Base-by-base conservation (phyloP, 352 stramenopile species). In the Thalassiosira hispida region DNA sequence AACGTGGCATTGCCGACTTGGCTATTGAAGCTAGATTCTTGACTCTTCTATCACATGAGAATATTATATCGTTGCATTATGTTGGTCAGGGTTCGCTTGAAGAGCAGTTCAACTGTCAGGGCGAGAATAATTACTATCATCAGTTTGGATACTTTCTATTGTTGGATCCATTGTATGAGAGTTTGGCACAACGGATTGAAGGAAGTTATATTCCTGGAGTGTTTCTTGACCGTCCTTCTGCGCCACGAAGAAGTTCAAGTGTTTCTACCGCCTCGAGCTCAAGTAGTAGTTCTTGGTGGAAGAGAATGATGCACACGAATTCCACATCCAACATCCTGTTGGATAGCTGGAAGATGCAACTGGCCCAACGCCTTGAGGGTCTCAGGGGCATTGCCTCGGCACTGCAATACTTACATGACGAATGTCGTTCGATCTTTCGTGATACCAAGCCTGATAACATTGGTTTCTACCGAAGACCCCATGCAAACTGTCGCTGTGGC, bases 1-100 rank as follows among this genome's bases (percentile, higher is more conserved):
- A 83, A 44, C 67, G 85, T 23, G 85, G 68, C 40, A 81, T 83
- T 7, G 85, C 83, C 62, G 85, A 91, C 73, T 56, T 91, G 5
- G 73, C 76, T 6, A 76, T 89, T 16, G 85, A 91, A 68, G 73
- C 80, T 9, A 79, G 79, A n/a, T 88, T 79, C 35, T 46, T 91
- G 16, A 29, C 72, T 1, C 23, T 73, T 11, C 20, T 90, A 1
- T 62, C 74, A 31, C 85, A 91, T 60, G 38, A 60, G 35, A 76
- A 91, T 46, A 86, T 91, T 52, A 84, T 91, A n/a, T 72, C 0
- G 1, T 22, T 77, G 55, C 52, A 53, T 63, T 51, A 61, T 25
- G 62, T 71, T 12, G 47, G 62, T 49, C n/a, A 53, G n/a, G 62
- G 62, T 0, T 52, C 1, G 1, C 47, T 71, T 29, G 46, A 25